Conservation (phyloP, 2,329 filamentous ascomycete genomes). For the Alternaria viburni region DNA sequence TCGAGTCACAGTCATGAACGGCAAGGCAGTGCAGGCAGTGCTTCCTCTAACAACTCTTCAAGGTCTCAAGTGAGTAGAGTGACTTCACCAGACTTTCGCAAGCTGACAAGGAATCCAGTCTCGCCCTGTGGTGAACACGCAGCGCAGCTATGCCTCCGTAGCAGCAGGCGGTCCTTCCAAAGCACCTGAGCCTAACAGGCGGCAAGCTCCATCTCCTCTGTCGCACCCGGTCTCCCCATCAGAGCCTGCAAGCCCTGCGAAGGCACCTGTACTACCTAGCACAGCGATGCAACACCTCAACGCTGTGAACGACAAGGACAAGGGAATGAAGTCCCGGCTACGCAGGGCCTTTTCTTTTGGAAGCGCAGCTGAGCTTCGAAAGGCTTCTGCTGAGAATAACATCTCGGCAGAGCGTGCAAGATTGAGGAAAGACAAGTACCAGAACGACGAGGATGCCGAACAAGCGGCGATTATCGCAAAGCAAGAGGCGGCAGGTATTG, state of each 20-base stretch:
- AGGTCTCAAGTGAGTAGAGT: slow-evolving; percentile 42
- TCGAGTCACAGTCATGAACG: slow-evolving; percentile 47
- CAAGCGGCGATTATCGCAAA: slow-evolving; percentile 89
- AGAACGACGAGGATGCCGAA: slow-evolving; percentile 79
- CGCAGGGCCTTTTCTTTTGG: slow-evolving; percentile 95
- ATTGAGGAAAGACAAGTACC: slow-evolving; percentile 55
- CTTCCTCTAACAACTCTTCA: slow-evolving; percentile 41
- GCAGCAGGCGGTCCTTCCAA: slow-evolving; percentile 25
- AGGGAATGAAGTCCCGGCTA: slow-evolving; percentile 85
- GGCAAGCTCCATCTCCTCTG: slow-evolving; percentile 55
- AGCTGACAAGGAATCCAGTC: slow-evolving; percentile 19
- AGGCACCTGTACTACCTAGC: slow-evolving; percentile 53
- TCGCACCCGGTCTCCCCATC: slow-evolving; percentile 52
- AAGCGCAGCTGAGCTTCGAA: slow-evolving; percentile 87
- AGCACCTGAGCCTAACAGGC: slow-evolving; percentile 50
- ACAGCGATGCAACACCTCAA: slow-evolving; percentile 84
- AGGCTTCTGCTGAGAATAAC: slow-evolving; percentile 71
- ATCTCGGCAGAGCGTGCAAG: slow-evolving; percentile 58
- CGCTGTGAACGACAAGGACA: slow-evolving; percentile 84
- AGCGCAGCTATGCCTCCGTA: slow-evolving; percentile 25
- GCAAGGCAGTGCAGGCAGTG: slow-evolving; percentile 48
- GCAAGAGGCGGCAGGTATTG: slow-evolving; percentile 90
- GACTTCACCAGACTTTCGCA: background rate
- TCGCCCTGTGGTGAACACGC: slow-evolving; percentile 28
- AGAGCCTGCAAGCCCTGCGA: slow-evolving; percentile 35